A percentile compares a stretch with the other conserved stretches of the same genome.
Evolutionary conservation across 2,329 filamentous ascomycete genomes (phyloP).

Genomic region (Cadophora sp.): DNA sequence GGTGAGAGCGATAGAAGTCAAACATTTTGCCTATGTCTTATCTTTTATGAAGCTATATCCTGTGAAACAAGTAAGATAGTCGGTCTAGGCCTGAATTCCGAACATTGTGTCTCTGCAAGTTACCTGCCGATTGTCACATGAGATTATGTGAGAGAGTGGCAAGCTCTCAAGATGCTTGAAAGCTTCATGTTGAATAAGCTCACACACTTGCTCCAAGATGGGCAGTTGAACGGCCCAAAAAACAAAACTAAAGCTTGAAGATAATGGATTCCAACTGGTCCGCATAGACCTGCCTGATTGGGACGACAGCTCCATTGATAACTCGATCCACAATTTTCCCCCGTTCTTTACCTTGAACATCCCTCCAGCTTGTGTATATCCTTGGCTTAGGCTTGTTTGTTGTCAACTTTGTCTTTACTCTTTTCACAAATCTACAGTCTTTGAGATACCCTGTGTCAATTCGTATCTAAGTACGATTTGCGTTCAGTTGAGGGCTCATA

Average conservation of each 20-base stretch:
- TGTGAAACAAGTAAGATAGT: no score
- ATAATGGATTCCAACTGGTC: conserved; percentile 4
- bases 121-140: no score
- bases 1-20: no score
- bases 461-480: no score
- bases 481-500: no score
- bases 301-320: background rate
- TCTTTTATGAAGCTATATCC: no score
- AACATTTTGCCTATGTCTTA: no score
- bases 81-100: background rate
- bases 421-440: no score
- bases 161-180: no score
- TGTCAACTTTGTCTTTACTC: background rate
- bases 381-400: background rate
- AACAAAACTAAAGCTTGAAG: background rate
- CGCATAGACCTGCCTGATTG: conserved; percentile 8
- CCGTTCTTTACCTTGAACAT: background rate
- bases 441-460: no score
- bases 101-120: background rate
- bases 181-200: no score
- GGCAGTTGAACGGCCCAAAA: background rate
- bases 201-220: conserved; percentile 3
- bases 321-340: conserved; percentile 1
- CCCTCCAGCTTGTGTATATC: no score
- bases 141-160: background rate